These are phyloP conservation scores for Boechera retrofracta DNA, from an alignment of 345 rosid genomes.

Conservation along the genomic window DNA sequence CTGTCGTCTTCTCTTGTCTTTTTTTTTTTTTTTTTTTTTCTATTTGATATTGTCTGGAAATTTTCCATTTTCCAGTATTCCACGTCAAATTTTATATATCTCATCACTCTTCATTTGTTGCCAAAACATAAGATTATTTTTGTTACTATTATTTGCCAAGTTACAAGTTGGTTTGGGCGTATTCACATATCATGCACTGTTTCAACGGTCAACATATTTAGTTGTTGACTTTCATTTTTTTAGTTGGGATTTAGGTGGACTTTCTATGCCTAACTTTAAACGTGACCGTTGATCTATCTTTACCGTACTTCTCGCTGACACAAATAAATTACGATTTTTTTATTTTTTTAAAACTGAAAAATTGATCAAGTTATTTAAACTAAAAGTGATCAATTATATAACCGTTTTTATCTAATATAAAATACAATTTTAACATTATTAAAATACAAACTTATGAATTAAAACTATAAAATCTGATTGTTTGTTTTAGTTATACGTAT, in stretches of 20 bases:
- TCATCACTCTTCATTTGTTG: conserved; percentile 30
- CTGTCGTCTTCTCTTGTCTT: conserved; percentile 17
- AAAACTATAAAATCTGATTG: not conserved
- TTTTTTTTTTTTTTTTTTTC: too few relatives aligned
- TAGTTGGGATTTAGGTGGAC: conserved; percentile 40
- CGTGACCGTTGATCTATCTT: conserved; percentile 17
- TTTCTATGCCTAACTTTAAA: conserved; percentile 19
- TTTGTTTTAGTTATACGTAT: too few relatives aligned
- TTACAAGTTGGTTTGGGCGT: not conserved
- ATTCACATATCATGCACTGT: not conserved
- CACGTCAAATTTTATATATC: conserved; percentile 20
- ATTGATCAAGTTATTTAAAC: too few relatives aligned
- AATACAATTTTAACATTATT: too few relatives aligned
- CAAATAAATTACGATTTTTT: not conserved
- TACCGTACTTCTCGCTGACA: conserved; percentile 31
- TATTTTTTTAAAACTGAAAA: too few relatives aligned
- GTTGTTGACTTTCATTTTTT: conserved; percentile 12
- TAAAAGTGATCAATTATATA: too few relatives aligned
- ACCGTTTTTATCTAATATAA: too few relatives aligned
- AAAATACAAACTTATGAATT: too few relatives aligned
- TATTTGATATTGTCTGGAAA: conserved; percentile 28
- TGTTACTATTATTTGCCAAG: conserved; percentile 9
- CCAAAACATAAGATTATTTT: not conserved
- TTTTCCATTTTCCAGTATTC: conserved; percentile 36
- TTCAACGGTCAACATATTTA: conserved; percentile 39